Evolutionary conservation across 495 filamentous ascomycete species (phyloP), one percentile per base, ranked within the genome.

Genomic region (Corynascus novoguineensis): DNA sequence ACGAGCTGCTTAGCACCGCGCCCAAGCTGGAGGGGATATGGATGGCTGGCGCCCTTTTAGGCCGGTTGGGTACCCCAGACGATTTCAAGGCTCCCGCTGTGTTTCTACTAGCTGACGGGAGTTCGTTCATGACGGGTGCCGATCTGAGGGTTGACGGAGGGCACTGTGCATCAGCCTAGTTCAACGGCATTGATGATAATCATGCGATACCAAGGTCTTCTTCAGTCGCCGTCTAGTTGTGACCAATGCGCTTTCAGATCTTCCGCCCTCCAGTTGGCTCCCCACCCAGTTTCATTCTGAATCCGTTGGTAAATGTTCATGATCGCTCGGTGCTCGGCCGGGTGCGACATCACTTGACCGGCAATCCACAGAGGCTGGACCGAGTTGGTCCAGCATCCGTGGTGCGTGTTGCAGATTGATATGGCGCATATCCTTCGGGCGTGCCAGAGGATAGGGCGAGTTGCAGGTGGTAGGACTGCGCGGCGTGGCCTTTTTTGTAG

Each of bases 331-430:
- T 48, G 45, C n/a, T 48, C 45, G 25, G 45, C 45, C 10, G 29
- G 45, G 25, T 48, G 45, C 45, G 45, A 48, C 45, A 48, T 48
- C n/a, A 48, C 45, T n/a, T 48, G 45, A 1, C 45, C 45, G 45
- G 45, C 45, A 31, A 48, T 48, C 45, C 45, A 48, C 25, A 48
- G 25, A 14, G 45, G 45, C 45, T 48, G 45, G 9, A 48, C 27
- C 5, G 3, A 48, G 27, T 48, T 48, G 8, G 45, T 48, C 45
- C 45, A 48, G 14, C 45, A 48, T 25, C 45, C 45, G n/a, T 48
- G 45, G 45, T 48, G 45, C 15, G 45, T 48, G 45, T 48, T 48
- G 25, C 5, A 48, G 25, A 48, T 48, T 2, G 45, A 48, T 17
- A 48, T 48, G 14, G 45, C 45, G 27, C 45, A 48, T 29, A 48